Percentiles rank a stretch among this genome's conserved stretches.
Evolutionary conservation across 169 alveolate genomes (phyloP).

Genomic region (Plasmodium knowlesi): DNA sequence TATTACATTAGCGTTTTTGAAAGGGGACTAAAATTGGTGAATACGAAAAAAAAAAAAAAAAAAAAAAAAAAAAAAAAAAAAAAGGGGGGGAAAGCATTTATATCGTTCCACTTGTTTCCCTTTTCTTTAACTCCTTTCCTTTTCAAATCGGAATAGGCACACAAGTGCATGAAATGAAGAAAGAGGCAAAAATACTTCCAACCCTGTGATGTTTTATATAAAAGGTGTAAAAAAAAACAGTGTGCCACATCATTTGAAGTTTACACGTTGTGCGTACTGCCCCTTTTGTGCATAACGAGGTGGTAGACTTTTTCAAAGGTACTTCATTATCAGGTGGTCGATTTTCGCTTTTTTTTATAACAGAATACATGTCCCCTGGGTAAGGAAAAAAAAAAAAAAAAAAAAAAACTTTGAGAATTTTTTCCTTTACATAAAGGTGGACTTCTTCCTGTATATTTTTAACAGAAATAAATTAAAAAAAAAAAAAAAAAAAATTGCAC

Average conservation of each 20-base stretch:
- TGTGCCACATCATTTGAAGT: neutral
- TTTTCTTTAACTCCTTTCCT: neutral
- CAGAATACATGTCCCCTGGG: neutral
- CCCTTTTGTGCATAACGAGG: neutral
- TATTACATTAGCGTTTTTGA: neutral
- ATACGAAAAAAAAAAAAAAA: neutral
- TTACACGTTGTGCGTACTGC: neutral
- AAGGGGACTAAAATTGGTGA: neutral
- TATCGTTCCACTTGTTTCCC: neutral
- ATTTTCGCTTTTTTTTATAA: neutral
- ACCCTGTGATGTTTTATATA: neutral
- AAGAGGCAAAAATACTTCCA: neutral
- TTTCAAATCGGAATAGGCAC: conserved; percentile 20
- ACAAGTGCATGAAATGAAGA: conserved; percentile 23
- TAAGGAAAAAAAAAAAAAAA: neutral
- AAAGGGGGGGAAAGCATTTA: neutral
- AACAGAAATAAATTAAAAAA: neutral
- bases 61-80: too few relatives aligned
- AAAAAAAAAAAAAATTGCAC: neutral
- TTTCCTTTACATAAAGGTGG: neutral
- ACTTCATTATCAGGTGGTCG: neutral
- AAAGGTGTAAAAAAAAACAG: neutral
- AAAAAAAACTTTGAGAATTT: neutral
- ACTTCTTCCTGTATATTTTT: neutral
- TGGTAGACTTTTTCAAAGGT: neutral